These are phyloP conservation scores for Chloris gayana DNA, from an alignment of 176 grass and related monocot species.

Conservation along the genomic window DNA sequence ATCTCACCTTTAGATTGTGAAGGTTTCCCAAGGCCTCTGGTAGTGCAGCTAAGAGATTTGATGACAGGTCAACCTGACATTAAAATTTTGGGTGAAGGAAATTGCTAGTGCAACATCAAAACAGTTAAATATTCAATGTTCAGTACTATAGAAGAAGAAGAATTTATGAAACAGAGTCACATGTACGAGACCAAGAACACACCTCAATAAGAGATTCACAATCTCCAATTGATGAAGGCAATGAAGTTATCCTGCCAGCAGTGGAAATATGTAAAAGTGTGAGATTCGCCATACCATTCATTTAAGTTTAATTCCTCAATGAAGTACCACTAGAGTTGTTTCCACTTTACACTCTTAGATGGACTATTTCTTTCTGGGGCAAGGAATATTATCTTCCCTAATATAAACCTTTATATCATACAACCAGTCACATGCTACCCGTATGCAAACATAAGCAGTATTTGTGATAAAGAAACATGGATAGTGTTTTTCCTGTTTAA, in stretches of 20 bases:
- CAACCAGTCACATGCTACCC: background rate
- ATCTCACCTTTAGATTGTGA: slow-evolving; percentile 79
- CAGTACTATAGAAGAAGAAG: slow-evolving; percentile 13
- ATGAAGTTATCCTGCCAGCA: slow-evolving; percentile 70
- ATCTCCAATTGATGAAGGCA: slow-evolving; percentile 78
- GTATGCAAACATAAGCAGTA: background rate
- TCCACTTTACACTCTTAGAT: background rate
- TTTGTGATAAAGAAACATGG: background rate
- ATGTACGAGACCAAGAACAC: slow-evolving; percentile 1
- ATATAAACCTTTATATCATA: background rate
- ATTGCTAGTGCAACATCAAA: slow-evolving; percentile 28
- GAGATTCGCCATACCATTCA: slow-evolving; percentile 1
- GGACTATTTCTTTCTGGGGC: background rate
- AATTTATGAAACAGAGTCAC: background rate
- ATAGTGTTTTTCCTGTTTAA: background rate
- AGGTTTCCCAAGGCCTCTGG: slow-evolving; percentile 77
- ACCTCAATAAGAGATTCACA: slow-evolving; percentile 84
- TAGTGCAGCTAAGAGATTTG: slow-evolving; percentile 77
- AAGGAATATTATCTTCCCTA: background rate
- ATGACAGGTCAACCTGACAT: slow-evolving; percentile 81
- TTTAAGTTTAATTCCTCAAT: background rate
- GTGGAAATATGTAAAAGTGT: slow-evolving; percentile 20
- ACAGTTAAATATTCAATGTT: background rate
- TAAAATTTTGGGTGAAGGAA: slow-evolving; percentile 26
- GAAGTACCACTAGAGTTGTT: slow-evolving; percentile 32